A percentile compares a stretch with the other conserved stretches of the same genome.
Conservation (phyloP, 2,329 filamentous ascomycete species). For the Apiospora arundinis region DNA sequence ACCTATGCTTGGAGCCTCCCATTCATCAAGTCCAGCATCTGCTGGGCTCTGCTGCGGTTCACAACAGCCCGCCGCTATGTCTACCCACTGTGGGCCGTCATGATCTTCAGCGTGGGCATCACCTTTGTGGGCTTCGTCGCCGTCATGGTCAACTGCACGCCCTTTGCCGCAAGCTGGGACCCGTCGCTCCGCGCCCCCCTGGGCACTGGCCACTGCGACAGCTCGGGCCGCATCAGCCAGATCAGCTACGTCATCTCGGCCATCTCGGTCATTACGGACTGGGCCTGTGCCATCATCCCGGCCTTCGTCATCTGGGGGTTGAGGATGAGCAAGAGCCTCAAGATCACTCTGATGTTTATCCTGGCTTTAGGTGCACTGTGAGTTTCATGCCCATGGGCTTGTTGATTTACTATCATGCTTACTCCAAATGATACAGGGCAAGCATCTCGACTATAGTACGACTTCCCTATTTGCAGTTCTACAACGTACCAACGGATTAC, state of each 20-base stretch:
- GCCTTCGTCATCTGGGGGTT: background rate
- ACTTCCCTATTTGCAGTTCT: conserved; percentile 25
- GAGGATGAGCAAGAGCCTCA: background rate
- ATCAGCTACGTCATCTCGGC: conserved; percentile 25
- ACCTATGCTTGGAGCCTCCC: conserved; percentile 27
- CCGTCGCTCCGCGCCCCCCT: background rate
- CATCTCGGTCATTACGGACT: conserved; percentile 26
- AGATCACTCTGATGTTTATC: background rate
- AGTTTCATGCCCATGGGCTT: conserved; percentile 27
- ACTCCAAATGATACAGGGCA: background rate
- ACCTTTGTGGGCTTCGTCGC: conserved; percentile 23
- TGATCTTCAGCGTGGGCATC: conserved; percentile 26
- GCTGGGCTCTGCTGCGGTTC: conserved; percentile 30
- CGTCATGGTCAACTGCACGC: conserved; percentile 26
- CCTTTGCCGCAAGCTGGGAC: conserved; percentile 29
- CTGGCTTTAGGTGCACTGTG: conserved; percentile 15
- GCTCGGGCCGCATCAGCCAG: background rate
- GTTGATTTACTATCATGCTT: conserved; percentile 17
- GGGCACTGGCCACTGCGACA: conserved; percentile 19
- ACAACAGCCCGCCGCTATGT: conserved; percentile 27
- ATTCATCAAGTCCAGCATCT: conserved; percentile 31
- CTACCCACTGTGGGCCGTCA: conserved; percentile 29
- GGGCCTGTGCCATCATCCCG: background rate
- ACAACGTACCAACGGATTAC: conserved; percentile 4
- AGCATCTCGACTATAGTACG: conserved; percentile 30